Evolutionary conservation across 371 early-diverging fungal species (phyloP).

Genomic region (Mortierella sp.): DNA sequence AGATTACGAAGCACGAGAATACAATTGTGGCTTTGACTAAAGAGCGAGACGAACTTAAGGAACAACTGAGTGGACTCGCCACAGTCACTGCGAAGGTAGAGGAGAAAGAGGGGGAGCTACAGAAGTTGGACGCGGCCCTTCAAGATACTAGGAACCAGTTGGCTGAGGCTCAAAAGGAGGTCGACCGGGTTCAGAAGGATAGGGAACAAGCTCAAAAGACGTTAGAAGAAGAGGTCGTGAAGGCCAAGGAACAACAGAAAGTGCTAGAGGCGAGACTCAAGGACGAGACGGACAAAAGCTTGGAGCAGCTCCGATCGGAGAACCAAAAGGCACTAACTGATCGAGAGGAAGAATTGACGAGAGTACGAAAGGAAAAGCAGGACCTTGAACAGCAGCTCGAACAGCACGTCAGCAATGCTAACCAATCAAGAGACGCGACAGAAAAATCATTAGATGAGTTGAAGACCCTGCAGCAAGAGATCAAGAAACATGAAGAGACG

Average conservation of each 20-base stretch:
- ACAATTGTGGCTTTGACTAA: constrained; percentile 31
- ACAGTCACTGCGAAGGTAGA: constrained; percentile 13
- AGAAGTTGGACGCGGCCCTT: constrained; percentile 25
- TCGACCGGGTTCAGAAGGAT: constrained; percentile 18
- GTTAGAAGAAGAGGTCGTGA: constrained; percentile 19
- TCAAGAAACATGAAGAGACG: constrained; percentile 20
- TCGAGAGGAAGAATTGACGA: constrained; percentile 50
- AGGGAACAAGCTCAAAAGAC: constrained; percentile 18
- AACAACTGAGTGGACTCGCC: constrained; percentile 38
- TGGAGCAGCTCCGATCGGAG: constrained; percentile 47
- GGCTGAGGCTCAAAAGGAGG: constrained; percentile 25
- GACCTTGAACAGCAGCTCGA: constrained; percentile 36
- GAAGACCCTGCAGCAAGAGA: constrained; percentile 13
- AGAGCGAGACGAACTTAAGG: constrained; percentile 32
- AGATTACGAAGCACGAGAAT: constrained; percentile 20
- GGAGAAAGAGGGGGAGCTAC: constrained; percentile 29
- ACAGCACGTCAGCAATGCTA: constrained; percentile 22
- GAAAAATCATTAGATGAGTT: constrained; percentile 32
- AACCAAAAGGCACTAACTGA: constrained; percentile 56
- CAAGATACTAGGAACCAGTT: constrained; percentile 25
- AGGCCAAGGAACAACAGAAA: constrained; percentile 22
- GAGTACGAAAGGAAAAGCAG: constrained; percentile 56
- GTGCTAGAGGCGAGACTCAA: constrained; percentile 12
- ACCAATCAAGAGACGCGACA: constrained; percentile 43
- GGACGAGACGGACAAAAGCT: constrained; percentile 19